Evolutionary conservation across 371 early-diverging fungal species (phyloP).

Genomic region (Mucor indicus): DNA sequence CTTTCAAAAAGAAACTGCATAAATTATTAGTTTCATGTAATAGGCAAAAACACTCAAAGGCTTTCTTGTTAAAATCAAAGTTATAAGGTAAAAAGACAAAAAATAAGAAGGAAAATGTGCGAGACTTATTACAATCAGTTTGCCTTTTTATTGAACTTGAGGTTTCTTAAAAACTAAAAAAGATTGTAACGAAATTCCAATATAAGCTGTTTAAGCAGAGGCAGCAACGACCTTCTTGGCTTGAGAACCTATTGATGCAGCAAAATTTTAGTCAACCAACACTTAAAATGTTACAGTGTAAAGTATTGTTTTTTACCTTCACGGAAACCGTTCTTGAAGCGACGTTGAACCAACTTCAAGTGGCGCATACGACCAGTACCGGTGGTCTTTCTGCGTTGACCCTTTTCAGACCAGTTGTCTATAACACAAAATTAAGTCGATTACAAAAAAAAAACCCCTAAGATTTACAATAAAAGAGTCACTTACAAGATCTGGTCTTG

Average conservation of each 20-base stretch:
- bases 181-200: too few relatives aligned
- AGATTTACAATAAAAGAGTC: background rate
- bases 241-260: conserved; percentile 33
- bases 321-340: conserved; percentile 97
- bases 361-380: conserved; percentile 98
- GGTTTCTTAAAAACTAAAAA: too few relatives aligned
- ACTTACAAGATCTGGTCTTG: conserved; percentile 92
- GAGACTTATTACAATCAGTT: too few relatives aligned
- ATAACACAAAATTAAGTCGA: background rate
- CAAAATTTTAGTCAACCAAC: too few relatives aligned
- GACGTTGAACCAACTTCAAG: conserved; percentile 85
- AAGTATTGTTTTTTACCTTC: conserved; percentile 48
- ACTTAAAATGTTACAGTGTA: background rate
- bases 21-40: too few relatives aligned
- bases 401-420: conserved; percentile 77
- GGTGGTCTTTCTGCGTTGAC: conserved; percentile 94
- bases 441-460: background rate
- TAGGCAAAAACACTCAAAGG: too few relatives aligned
- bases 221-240: conserved; percentile 52
- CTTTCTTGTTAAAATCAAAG: too few relatives aligned
- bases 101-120: too few relatives aligned
- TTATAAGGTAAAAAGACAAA: too few relatives aligned
- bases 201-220: conserved; percentile 10
- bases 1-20: too few relatives aligned
- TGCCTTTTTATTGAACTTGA: too few relatives aligned